Conservation (phyloP, 306 rosid species). For the Castanea crenata region DNA sequence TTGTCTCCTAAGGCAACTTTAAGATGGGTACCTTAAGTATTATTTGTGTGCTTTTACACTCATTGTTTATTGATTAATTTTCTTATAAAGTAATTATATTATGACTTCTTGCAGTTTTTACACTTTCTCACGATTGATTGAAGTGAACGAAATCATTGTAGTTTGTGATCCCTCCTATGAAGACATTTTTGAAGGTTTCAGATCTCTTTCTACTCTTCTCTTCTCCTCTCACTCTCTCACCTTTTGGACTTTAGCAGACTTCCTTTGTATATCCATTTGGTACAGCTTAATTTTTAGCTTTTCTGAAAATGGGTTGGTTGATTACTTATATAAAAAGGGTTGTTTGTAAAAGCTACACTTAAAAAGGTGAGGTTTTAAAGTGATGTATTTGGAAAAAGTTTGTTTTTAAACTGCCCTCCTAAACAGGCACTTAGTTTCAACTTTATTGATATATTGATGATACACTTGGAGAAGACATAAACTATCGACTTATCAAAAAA, state of each 20-base stretch:
- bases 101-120: slow-evolving; percentile 58
- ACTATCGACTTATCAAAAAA: no score
- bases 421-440: background rate
- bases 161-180: slow-evolving; percentile 94
- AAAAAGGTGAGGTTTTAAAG: no score
- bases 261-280: background rate
- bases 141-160: slow-evolving; percentile 82
- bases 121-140: slow-evolving; percentile 50
- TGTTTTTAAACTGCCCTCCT: no score
- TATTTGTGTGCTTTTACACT: background rate
- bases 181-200: slow-evolving; percentile 73
- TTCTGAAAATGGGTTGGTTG: no score
- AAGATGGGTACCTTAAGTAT: background rate
- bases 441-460: background rate
- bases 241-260: background rate
- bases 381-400: no score
- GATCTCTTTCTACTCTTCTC: background rate
- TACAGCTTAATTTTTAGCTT: no score
- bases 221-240: no score
- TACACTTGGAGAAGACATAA: background rate
- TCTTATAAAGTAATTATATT: slow-evolving; percentile 15
- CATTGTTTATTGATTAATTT: background rate
- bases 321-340: no score
- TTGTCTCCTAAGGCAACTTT: background rate
- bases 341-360: no score